Evolutionary conservation across 306 rosid species (phyloP), one percentile per base, ranked within the genome.

Genomic region (Comarum palustre): DNA sequence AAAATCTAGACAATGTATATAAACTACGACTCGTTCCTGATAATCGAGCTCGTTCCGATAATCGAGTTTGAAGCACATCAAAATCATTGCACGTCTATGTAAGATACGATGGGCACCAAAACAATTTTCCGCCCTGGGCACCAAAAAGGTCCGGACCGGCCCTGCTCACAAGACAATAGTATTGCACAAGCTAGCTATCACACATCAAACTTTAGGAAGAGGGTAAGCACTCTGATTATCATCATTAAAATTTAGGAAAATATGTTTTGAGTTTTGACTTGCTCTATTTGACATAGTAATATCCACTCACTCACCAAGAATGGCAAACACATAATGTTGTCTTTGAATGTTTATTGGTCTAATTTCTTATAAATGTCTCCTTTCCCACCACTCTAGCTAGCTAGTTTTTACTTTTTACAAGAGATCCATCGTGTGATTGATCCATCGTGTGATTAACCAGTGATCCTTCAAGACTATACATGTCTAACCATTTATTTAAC

Each of bases 311-410:
- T n/a, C n/a, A n/a, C n/a, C 25, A 38, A 50, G 62, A 74, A 81
- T 83, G 93, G 87, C 82, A 77, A 89, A 79, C 89, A 84, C 82
- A 84, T 84, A 11, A 82, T 82, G 76, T 25, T 82, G 85, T 83
- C 78, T 66, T 71, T 47, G 80, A 76, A 73, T 17, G 25, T 12
- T 60, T 22, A 29, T 61, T 78, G 80, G 63, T 46, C 39, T 45
- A 43, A 76, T 68, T 73, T 74, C 77, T 25, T 41, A 5, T 61
- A 61, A 71, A 60, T 76, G 85, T 58, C 74, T 75, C 73, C 45
- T 73, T 75, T 83, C 17, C 81, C 82, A 72, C 84, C 86, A 73
- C 77, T 65, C 82, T 75, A 79, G 55, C 84, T 75, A 79, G 55
- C n/a, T n/a, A n/a, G n/a, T n/a, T n/a, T n/a, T n/a, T n/a, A n/a